Evolutionary conservation across 2,329 filamentous ascomycete species (phyloP), one percentile per base, ranked within the genome.

Genomic region (Beauveria brongniartii): DNA sequence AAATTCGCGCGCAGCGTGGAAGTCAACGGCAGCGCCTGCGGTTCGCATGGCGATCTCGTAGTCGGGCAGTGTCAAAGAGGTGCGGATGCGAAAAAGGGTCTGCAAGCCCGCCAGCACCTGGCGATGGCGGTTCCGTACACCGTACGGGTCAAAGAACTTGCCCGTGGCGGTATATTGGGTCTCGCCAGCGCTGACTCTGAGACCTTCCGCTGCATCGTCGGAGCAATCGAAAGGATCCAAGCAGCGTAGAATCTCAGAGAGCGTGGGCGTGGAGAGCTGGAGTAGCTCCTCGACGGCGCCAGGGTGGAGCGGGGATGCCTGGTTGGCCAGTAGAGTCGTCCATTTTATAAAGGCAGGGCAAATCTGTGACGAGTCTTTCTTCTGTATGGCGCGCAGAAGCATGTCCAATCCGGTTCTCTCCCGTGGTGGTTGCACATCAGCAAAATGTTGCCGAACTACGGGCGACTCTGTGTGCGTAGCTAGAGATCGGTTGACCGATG

Each of bases 231-330:
- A 67, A 0, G 88, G 87, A 61, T 89, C 84, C 9, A 92, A 71
- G 5, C 79, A 77, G 40, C 80, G 79, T 34, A 92, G 70, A 10
- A 89, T 80, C 64, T 88, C 84, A 1, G 84, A 83, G 67, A 91
- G 86, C 1, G 80, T 80, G 1, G 79, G 75, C 1, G 77, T 70
- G 0, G 86, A 78, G 24, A 91, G 68, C 0, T 63, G 55, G 16
- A 64, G 64, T 6, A 78, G 65, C 50, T 75, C 69, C 7, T 70
- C 63, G 8, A 72, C 66, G 18, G 72, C 67, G 5, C 65, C 64
- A 1, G 65, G 52, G n/a, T 68, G 58, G 3, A 61, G 34, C 37
- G 71, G 65, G 3, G 44, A 52, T 20, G 65, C 47, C 10, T 56
- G 3, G 20, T 69, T 61, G 22, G 50, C 56, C 14, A 75, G 61